These are phyloP conservation scores for Leishmania turanica DNA, from an alignment of 208 protist genomes.

Conservation along the genomic window DNA sequence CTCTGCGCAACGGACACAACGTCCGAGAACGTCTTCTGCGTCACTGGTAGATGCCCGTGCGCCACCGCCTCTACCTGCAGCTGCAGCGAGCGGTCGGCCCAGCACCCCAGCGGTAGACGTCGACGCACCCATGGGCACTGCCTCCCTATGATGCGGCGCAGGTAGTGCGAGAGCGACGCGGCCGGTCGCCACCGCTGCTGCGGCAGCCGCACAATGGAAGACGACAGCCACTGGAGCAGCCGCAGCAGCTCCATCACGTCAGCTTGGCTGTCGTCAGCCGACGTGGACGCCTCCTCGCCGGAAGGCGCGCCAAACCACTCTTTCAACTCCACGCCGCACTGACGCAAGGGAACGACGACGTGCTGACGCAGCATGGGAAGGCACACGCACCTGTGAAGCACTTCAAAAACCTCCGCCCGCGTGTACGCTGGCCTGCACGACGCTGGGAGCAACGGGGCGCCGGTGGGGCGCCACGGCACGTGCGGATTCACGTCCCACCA, in stretches of 20 bases:
- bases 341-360: slow-evolving; percentile 15
- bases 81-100: slow-evolving; percentile 18
- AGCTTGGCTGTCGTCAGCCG: background rate
- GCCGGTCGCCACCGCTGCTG: background rate
- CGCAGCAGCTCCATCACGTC: background rate
- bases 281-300: background rate
- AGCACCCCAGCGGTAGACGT: slow-evolving; percentile 16
- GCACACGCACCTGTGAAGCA: slow-evolving; percentile 28
- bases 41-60: slow-evolving; percentile 21
- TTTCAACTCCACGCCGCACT: slow-evolving; percentile 14
- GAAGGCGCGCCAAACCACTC: slow-evolving; percentile 1
- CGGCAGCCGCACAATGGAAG: slow-evolving; percentile 1
- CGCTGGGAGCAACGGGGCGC: background rate
- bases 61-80: slow-evolving; percentile 29
- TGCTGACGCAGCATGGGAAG: slow-evolving; percentile 11
- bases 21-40: slow-evolving; percentile 16
- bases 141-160: background rate
- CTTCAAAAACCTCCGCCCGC: slow-evolving; percentile 25
- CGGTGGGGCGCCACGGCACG: slow-evolving; percentile 17
- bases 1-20: slow-evolving; percentile 18
- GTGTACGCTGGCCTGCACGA: slow-evolving; percentile 26
- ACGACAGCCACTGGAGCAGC: slow-evolving; percentile 16
- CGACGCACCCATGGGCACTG: slow-evolving; percentile 17
- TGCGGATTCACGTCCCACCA: slow-evolving; percentile 17
- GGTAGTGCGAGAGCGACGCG: slow-evolving; percentile 6